These are phyloP conservation scores for Elymus sibiricus DNA, from an alignment of 176 grass and related monocot genomes.

Conservation along the genomic window DNA sequence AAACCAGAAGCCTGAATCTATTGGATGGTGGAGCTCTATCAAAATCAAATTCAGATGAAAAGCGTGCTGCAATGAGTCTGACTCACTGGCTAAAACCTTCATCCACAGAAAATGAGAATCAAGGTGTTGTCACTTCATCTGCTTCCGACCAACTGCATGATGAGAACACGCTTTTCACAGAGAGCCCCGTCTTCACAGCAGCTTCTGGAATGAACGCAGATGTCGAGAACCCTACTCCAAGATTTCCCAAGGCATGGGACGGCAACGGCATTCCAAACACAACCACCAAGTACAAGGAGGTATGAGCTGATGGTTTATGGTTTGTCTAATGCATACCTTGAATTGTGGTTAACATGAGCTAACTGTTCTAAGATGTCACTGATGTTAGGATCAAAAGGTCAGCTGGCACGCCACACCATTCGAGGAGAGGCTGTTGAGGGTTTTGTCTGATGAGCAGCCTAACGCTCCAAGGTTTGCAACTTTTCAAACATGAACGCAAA, in stretches of 20 bases:
- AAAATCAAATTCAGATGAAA: conserved; percentile 36
- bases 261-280: conserved; percentile 79
- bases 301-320: neutral
- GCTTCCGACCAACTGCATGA: neutral
- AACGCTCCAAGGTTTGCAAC: conserved; percentile 41
- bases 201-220: conserved; percentile 32
- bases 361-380: conserved; percentile 3
- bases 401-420: conserved; percentile 75
- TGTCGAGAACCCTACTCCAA: conserved; percentile 14
- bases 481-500: neutral
- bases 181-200: conserved; percentile 13
- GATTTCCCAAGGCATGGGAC: conserved; percentile 31
- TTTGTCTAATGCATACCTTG: neutral
- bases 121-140: neutral
- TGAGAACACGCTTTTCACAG: neutral
- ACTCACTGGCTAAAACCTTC: conserved; percentile 51
- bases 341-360: neutral
- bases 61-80: conserved; percentile 35
- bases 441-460: conserved; percentile 53
- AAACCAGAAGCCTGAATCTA: neutral
- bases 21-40: conserved; percentile 10
- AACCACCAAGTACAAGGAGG: conserved; percentile 69
- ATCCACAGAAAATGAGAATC: neutral
- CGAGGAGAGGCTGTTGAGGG: conserved; percentile 71
- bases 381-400: conserved; percentile 62